These are phyloP conservation scores for Boechera retrofracta DNA, from an alignment of 345 rosid species.

Conservation along the genomic window DNA sequence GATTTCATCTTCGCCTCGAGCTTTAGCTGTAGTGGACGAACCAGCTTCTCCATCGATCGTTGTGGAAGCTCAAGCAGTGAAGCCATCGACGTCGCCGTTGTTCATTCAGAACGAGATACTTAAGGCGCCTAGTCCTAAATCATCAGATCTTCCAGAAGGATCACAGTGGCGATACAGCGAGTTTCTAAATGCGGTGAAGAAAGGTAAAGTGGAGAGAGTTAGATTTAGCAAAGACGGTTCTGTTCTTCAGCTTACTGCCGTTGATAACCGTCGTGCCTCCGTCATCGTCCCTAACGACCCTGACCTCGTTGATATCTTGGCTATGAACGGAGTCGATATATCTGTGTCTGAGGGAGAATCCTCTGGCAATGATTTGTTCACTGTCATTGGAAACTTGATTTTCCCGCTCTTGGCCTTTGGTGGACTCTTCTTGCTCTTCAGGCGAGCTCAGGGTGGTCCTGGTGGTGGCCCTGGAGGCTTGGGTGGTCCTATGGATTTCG, in stretches of 20 bases:
- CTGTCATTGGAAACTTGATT: constrained; percentile 63
- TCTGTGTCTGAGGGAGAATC: constrained; percentile 74
- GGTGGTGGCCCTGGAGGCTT: constrained; percentile 88
- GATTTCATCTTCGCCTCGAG: constrained; percentile 48
- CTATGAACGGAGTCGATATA: constrained; percentile 81
- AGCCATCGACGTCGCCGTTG: constrained; percentile 55
- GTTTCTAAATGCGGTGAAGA: constrained; percentile 74
- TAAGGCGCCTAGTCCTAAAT: constrained; percentile 66
- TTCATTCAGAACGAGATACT: constrained; percentile 56
- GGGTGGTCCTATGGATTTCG: constrained; percentile 89
- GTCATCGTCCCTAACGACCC: constrained; percentile 76
- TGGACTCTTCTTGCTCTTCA: constrained; percentile 67
- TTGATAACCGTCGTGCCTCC: constrained; percentile 71
- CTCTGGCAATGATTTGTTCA: constrained; percentile 63
- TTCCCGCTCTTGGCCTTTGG: constrained; percentile 73
- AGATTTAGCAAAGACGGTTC: constrained; percentile 78
- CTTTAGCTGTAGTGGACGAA: constrained; percentile 60
- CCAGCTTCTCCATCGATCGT: constrained; percentile 27
- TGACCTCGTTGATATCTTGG: constrained; percentile 69
- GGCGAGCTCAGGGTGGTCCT: constrained; percentile 69
- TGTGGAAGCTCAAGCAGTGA: constrained; percentile 57
- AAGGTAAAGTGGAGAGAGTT: constrained; percentile 75
- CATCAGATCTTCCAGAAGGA: constrained; percentile 72
- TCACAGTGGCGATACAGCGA: constrained; percentile 78
- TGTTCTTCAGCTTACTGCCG: constrained; percentile 64